A percentile compares a stretch with the other conserved stretches of the same genome.
phyloP scores from a whole-genome alignment of 148 eudicot species.

The Camellia lanceoleosa region DNA sequence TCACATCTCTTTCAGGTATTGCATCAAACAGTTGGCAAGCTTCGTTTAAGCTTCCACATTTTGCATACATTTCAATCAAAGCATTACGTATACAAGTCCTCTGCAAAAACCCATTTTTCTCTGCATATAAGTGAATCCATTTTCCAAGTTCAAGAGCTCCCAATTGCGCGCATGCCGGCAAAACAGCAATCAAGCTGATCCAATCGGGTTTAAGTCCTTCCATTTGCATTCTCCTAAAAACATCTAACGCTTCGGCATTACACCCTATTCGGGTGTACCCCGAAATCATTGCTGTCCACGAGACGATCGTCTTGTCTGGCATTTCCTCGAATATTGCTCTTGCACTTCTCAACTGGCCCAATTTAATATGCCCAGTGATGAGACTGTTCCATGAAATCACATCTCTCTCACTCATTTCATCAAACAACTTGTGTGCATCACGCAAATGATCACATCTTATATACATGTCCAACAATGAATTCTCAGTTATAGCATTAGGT shows the following conservation, averaged over 20 bases:
- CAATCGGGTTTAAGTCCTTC: slow-evolving; percentile 28
- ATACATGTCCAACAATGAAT: slow-evolving; percentile 26
- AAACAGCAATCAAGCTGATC: slow-evolving; percentile 30
- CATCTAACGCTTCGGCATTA: slow-evolving; percentile 23
- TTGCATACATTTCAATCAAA: slow-evolving; percentile 32
- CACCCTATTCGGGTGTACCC: slow-evolving; percentile 28
- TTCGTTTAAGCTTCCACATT: slow-evolving; percentile 26
- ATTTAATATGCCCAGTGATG: slow-evolving; percentile 27
- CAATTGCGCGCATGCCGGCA: slow-evolving; percentile 31
- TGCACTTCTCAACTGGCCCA: slow-evolving; percentile 28
- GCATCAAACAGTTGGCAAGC: slow-evolving; percentile 22
- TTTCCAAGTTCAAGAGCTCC: slow-evolving; percentile 36
- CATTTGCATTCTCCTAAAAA: slow-evolving; percentile 35
- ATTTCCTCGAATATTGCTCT: slow-evolving; percentile 32
- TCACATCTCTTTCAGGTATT: slow-evolving; percentile 28
- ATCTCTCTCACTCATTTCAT: slow-evolving; percentile 26
- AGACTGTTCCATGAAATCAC: slow-evolving; percentile 29
- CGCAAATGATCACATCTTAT: slow-evolving; percentile 17
- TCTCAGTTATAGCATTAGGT: slow-evolving; percentile 13
- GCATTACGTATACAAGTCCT: slow-evolving; percentile 24
- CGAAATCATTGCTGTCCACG: slow-evolving; percentile 39
- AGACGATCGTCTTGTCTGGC: slow-evolving; percentile 30
- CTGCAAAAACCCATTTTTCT: slow-evolving; percentile 24
- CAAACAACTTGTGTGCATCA: slow-evolving; percentile 27
- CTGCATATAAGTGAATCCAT: slow-evolving; percentile 34